These are phyloP conservation scores for Ammopiptanthus mongolicus DNA, from an alignment of 306 rosid genomes.

Conservation along the genomic window DNA sequence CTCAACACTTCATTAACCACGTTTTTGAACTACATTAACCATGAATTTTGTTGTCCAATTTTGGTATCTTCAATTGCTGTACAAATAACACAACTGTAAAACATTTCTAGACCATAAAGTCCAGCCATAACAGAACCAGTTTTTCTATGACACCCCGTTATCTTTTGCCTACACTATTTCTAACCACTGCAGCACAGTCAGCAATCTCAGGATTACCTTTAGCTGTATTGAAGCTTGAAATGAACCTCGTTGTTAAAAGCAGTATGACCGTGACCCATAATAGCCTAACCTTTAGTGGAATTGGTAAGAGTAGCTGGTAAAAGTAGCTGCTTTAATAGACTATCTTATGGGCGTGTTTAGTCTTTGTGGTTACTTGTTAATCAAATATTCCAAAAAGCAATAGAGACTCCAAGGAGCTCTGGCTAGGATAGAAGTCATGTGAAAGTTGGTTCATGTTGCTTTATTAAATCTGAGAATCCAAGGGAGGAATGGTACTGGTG, in stretches of 20 bases:
- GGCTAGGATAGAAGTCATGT: background rate
- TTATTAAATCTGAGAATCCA: slow-evolving; percentile 17
- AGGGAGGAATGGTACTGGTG: slow-evolving; percentile 10
- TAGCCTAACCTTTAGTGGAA: background rate
- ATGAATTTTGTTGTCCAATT: too few species aligned
- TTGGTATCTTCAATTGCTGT: too few species aligned
- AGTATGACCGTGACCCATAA: too few species aligned
- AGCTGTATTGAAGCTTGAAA: background rate
- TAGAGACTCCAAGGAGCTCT: background rate
- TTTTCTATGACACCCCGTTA: background rate
- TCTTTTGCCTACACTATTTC: slow-evolving; percentile 8
- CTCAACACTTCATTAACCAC: too few species aligned
- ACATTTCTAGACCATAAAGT: background rate
- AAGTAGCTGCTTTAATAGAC: background rate
- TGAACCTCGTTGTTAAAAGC: background rate
- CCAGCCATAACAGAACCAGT: slow-evolving; percentile 4
- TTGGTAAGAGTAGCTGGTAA: background rate
- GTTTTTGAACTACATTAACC: too few species aligned
- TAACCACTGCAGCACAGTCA: slow-evolving; percentile 2
- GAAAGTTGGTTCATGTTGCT: background rate
- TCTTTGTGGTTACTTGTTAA: background rate
- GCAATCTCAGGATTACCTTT: background rate
- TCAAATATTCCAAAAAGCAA: background rate
- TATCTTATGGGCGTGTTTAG: background rate
- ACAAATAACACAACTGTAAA: too few species aligned